Evolutionary conservation across 2,329 filamentous ascomycete genomes (phyloP), one percentile per base, ranked within the genome.

Genomic region (Fusarium algeriense): DNA sequence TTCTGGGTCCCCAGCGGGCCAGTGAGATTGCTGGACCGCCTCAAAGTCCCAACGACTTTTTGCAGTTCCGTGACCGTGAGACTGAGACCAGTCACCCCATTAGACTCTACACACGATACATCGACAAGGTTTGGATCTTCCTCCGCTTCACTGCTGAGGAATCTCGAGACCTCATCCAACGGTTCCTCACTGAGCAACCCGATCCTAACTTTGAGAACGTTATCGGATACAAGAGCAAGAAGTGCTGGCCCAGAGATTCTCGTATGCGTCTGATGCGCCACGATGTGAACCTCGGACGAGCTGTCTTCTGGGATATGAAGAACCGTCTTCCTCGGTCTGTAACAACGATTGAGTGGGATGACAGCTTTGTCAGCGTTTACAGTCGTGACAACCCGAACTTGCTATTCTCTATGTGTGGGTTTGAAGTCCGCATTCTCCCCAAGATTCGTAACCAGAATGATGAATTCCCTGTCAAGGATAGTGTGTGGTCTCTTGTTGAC

Each of bases 191-290:
- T 0, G 97, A 99, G 79, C 95, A 99, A 78, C 96, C 96, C 0
- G 97, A 99, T 81, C 96, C 96, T 4, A 99, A 99, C 79, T 99
- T 99, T 73, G 96, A 99, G 80, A 99, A 99, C 72, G 96, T 99
- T 44, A 98, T 99, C 75, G 96, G 96, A 1, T 99, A 98, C 82
- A 95, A 93, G 85, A 99, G 97, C 83, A 99, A 99, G 86, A 99
- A 98, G 81, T 99, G 97, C 83, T 99, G 96, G 96, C 97, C 96
- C 44, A 90, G 96, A 76, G 96, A 99, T 80, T 98, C 95, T 28
- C 90, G 96, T 54, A 99, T 99, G 97, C 92, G 97, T 48, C 83
- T 99, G 76, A 99, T 99, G 96, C 91, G 96, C 70, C 96, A 99
- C 81, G 96, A 99, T 82, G 97, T 99, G 73, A 98, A 99, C 76